Conservation (phyloP, 306 rosid genomes). For the Lithocarpus polystachyus region DNA sequence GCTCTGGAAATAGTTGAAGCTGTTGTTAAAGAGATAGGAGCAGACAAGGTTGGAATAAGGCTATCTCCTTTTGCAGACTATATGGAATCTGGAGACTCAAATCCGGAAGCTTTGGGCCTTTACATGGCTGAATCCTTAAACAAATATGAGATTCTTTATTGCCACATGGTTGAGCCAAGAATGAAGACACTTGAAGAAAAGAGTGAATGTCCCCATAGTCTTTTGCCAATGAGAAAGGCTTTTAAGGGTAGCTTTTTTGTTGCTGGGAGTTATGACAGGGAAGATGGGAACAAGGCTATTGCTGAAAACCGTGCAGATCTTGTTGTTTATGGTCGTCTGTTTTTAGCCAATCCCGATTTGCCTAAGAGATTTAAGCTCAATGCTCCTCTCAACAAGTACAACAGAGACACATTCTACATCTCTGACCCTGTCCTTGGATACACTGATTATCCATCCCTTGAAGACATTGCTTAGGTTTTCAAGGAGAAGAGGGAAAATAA, state of each 20-base stretch:
- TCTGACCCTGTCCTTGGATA: constrained; percentile 35
- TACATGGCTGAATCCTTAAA: constrained; percentile 22
- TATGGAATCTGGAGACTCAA: constrained; percentile 30
- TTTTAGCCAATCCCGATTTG: constrained; percentile 41
- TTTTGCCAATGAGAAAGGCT: constrained; percentile 30
- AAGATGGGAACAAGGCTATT: constrained; percentile 21
- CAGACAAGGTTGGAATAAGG: constrained; percentile 34
- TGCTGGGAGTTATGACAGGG: constrained; percentile 23
- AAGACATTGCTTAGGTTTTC: background rate
- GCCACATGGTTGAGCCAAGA: constrained; percentile 39
- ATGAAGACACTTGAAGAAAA: constrained; percentile 1
- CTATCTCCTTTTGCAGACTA: constrained; percentile 28
- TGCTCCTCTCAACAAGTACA: constrained; percentile 32
- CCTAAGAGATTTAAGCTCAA: constrained; percentile 34
- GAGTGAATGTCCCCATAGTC: background rate
- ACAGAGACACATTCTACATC: constrained; percentile 20
- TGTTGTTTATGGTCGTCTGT: constrained; percentile 25
- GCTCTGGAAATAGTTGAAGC: constrained; percentile 30
- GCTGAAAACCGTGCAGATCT: constrained; percentile 22
- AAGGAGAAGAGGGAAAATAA: background rate
- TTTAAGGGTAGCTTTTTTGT: constrained; percentile 29
- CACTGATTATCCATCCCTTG: constrained; percentile 37
- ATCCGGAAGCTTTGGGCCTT: constrained; percentile 29
- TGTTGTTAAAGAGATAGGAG: constrained; percentile 29
- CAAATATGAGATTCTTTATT: constrained; percentile 32